Percentiles rank a stretch among this genome's conserved stretches.
Conservation (phyloP, 306 rosid species). For the Echinosophora koreensis region DNA sequence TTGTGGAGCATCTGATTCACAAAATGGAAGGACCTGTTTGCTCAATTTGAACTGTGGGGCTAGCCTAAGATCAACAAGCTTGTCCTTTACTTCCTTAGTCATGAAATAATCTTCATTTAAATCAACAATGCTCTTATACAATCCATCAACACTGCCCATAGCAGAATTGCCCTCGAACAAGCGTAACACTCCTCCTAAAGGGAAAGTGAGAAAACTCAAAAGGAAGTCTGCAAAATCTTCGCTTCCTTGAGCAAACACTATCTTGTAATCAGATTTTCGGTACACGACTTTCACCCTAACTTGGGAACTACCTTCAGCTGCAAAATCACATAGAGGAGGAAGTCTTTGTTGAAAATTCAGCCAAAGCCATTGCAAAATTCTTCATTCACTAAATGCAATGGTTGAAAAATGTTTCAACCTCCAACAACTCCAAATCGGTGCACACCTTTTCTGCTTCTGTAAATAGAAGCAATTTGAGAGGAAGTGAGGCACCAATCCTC, state of each 20-base stretch:
- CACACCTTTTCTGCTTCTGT: too few species aligned
- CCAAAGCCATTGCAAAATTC: too few species aligned
- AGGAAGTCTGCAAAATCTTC: constrained; percentile 14
- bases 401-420: too few species aligned
- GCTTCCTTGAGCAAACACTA: constrained; percentile 1
- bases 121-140: constrained; percentile 6
- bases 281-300: background rate
- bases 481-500: too few species aligned
- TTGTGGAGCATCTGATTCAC: background rate
- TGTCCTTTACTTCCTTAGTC: background rate
- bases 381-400: too few species aligned
- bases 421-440: too few species aligned
- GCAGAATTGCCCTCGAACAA: background rate
- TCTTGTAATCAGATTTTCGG: background rate
- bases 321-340: too few species aligned
- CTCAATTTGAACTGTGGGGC: constrained; percentile 1
- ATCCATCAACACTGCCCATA: constrained; percentile 2
- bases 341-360: too few species aligned
- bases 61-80: background rate
- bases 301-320: too few species aligned
- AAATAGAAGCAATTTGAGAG: too few species aligned
- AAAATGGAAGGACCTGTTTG: background rate
- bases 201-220: constrained; percentile 18
- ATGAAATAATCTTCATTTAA: constrained; percentile 8
- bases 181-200: constrained; percentile 6